Base-by-base conservation (phyloP, 2,329 filamentous ascomycete species). In the Pseudocercospora fuligena region DNA sequence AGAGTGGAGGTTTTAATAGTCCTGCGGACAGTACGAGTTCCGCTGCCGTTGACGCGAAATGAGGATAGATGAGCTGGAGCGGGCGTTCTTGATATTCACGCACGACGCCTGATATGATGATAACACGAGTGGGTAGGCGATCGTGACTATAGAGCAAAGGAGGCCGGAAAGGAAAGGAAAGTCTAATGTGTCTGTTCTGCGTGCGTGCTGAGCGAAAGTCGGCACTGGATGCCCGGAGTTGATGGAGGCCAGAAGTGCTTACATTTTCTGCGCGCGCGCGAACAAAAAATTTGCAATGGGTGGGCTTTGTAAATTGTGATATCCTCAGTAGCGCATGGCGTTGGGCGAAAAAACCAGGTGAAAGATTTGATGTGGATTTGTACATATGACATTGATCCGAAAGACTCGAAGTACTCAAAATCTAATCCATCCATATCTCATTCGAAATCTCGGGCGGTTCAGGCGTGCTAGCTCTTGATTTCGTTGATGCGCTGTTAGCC, bases 1-100 rank as follows among this genome's bases (percentile, higher is more conserved):
- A 23, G 21, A 60, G 23, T 51, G 59, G 57, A 12, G 58, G 33
- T 19, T 65, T 31, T 12, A 58, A 29, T 5, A 60, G 33, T 33
- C 46, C 67, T 36, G 31, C 25, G n/a, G 29, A 19, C 56, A 40
- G n/a, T 23, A 14, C 29, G 16, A 40, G 56, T 25, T 16, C 56
- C 16, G 14, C 31, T 14, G 29, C 25, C 6, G 56, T 29, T 56
- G 51, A 14, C 14, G 51, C 27, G 51, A 56, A 51, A 9, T 51
- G 47, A 51, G 40, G 19, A 19, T 8, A 25, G 21, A 51, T 25
- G 4, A 25, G 21, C 47, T 23, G 23, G 21, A 14, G 14, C 9
- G 14, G 47, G 40, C 40, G 40, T 43, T 43, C 40, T 51, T 14
- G 21, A 51, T 51, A 23, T 51, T 43, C 7, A 51, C 2, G 47